Conservation (phyloP, 768 basidiomycete species). For the Punctularia strigosozonata region DNA sequence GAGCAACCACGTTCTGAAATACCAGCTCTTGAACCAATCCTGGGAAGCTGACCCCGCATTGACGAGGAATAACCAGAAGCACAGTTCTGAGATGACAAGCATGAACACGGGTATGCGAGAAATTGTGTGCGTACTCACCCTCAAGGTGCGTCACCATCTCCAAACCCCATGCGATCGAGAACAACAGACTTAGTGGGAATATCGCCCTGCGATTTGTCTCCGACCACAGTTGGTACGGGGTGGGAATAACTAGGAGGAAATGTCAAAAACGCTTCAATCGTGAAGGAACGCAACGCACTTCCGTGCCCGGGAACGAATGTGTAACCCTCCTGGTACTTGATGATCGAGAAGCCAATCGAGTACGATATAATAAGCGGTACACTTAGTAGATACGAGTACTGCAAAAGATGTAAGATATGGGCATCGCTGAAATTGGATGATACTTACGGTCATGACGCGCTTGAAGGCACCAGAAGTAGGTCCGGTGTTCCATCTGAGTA, state of each 20-base stretch:
- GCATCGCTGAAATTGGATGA: not conserved
- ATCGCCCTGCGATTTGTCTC: slow-evolving; percentile 31
- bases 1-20: slow-evolving; percentile 63
- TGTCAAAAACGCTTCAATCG: slow-evolving; percentile 2
- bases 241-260: slow-evolving; percentile 41
- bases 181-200: slow-evolving; percentile 53
- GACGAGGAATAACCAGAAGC: slow-evolving; percentile 81
- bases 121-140: slow-evolving; percentile 29
- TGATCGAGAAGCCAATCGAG: slow-evolving; percentile 49
- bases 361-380: slow-evolving; percentile 50
- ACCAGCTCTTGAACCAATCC: slow-evolving; percentile 67
- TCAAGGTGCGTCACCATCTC: slow-evolving; percentile 80
- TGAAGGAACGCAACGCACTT: slow-evolving; percentile 27
- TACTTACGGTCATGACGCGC: slow-evolving; percentile 72
- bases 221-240: slow-evolving; percentile 50
- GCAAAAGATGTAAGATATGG: not conserved
- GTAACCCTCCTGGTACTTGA: slow-evolving; percentile 69
- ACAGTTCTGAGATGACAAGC: slow-evolving; percentile 41
- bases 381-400: slow-evolving; percentile 64
- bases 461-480: slow-evolving; percentile 67
- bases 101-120: not conserved
- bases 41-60: slow-evolving; percentile 49
- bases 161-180: slow-evolving; percentile 58
- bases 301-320: slow-evolving; percentile 30
- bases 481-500: slow-evolving; percentile 54